These are phyloP conservation scores for Tolypocladium paradoxum DNA, from an alignment of 2,329 filamentous ascomycete genomes.

Conservation along the genomic window DNA sequence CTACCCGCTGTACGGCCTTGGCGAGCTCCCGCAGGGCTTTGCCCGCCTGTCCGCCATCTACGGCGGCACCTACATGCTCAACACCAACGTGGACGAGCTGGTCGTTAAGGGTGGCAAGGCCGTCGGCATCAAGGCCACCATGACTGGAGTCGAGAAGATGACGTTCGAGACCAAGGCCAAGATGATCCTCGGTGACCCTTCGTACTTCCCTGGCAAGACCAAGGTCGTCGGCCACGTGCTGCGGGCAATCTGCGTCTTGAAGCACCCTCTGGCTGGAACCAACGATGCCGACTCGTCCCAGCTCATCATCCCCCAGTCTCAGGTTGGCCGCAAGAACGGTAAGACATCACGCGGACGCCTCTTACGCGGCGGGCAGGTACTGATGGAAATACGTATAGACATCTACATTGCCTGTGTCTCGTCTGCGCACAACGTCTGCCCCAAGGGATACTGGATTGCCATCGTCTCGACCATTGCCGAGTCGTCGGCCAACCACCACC, in stretches of 20 bases:
- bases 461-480: constrained; percentile 98
- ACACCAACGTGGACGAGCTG: constrained; percentile 86
- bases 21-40: constrained; percentile 94
- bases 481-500: constrained; percentile 81
- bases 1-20: constrained; percentile 95
- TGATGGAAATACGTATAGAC: constrained; percentile 40
- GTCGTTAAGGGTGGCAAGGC: constrained; percentile 76
- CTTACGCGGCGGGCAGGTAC: not conserved
- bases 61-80: constrained; percentile 98
- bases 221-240: constrained; percentile 81
- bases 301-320: constrained; percentile 94
- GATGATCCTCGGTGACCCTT: constrained; percentile 92
- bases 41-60: constrained; percentile 97
- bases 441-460: constrained; percentile 97
- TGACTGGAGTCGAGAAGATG: constrained; percentile 84
- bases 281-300: constrained; percentile 83
- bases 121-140: constrained; percentile 93
- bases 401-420: constrained; percentile 97
- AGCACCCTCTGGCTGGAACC: constrained; percentile 86
- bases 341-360: constrained; percentile 17
- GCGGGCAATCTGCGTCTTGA: constrained; percentile 94
- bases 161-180: constrained; percentile 94
- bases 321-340: constrained; percentile 95
- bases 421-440: constrained; percentile 93
- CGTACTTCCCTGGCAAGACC: constrained; percentile 88